These are phyloP conservation scores for Coccomyxa subellipsoidea DNA, from an alignment of 163 green algal species.

Conservation along the genomic window DNA sequence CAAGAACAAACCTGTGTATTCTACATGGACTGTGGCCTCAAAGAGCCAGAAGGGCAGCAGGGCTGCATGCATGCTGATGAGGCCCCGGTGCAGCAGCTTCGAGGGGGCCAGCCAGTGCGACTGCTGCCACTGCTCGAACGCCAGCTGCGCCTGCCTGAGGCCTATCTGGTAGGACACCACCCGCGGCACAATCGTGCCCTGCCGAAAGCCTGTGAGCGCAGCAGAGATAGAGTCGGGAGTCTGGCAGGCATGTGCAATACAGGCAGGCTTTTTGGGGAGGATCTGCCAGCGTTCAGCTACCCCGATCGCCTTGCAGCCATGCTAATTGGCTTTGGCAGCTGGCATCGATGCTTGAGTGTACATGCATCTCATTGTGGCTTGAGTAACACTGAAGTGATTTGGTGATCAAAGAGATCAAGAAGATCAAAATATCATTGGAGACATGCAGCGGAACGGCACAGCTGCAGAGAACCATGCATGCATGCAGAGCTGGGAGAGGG, in stretches of 20 bases:
- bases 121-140: slow-evolving; percentile 7
- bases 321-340: too few relatives aligned
- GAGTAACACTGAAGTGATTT: too few relatives aligned
- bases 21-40: slow-evolving; percentile 1
- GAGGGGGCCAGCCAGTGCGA: slow-evolving; percentile 5
- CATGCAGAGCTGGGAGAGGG: not conserved
- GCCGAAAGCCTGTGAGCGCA: slow-evolving; percentile 1
- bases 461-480: not conserved
- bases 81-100: not conserved
- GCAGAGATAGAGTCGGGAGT: not conserved
- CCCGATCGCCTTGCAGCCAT: too few relatives aligned
- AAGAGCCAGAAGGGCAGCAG: slow-evolving; percentile 15
- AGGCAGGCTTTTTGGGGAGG: too few relatives aligned
- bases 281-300: too few relatives aligned
- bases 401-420: too few relatives aligned
- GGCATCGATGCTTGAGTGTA: too few relatives aligned
- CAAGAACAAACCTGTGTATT: not conserved
- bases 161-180: slow-evolving; percentile 7
- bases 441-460: not conserved
- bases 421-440: too few relatives aligned
- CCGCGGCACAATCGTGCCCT: not conserved
- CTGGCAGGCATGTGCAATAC: not conserved
- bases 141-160: not conserved
- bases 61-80: not conserved
- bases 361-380: too few relatives aligned